Conservation (phyloP, 441 rosid genomes). For the Erodium moschatum region DNA sequence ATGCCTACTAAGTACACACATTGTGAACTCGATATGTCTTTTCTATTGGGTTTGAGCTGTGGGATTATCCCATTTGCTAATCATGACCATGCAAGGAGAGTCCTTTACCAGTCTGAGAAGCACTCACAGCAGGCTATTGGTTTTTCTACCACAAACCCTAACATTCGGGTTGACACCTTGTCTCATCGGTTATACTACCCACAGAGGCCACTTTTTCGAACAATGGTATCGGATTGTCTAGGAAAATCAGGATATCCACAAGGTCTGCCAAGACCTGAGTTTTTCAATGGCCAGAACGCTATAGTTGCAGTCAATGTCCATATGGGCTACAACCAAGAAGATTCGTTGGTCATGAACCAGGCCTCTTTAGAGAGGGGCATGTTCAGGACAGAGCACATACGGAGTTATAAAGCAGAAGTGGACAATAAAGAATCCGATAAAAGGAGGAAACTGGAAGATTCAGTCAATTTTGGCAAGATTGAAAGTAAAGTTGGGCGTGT, state of each 20-base stretch:
- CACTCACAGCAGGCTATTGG: slow-evolving; percentile 91
- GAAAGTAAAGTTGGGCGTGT: slow-evolving; percentile 71
- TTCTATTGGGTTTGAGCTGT: slow-evolving; percentile 71
- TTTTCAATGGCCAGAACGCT: slow-evolving; percentile 78
- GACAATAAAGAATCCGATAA: slow-evolving; percentile 65
- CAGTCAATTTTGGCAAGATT: slow-evolving; percentile 58
- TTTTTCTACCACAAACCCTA: slow-evolving; percentile 72
- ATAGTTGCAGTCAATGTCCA: slow-evolving; percentile 92
- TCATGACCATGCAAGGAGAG: slow-evolving; percentile 86
- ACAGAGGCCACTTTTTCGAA: slow-evolving; percentile 74
- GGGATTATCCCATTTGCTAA: slow-evolving; percentile 82
- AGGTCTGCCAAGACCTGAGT: slow-evolving; percentile 45
- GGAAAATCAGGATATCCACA: slow-evolving; percentile 37
- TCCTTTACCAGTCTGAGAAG: slow-evolving; percentile 82
- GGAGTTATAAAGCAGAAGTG: slow-evolving; percentile 88
- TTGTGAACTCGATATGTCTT: slow-evolving; percentile 79
- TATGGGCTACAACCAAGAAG: slow-evolving; percentile 91
- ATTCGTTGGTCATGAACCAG: slow-evolving; percentile 81
- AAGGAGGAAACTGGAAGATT: slow-evolving; percentile 49
- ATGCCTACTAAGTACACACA: slow-evolving; percentile 46
- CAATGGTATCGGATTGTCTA: slow-evolving; percentile 60
- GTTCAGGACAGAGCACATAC: slow-evolving; percentile 74
- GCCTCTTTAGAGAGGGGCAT: slow-evolving; percentile 85
- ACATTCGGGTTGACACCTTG: slow-evolving; percentile 70
- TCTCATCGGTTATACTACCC: slow-evolving; percentile 76